Evolutionary conservation across 2,329 filamentous ascomycete species (phyloP), one percentile per base, ranked within the genome.

Genomic region (Monilinia aucupariae): DNA sequence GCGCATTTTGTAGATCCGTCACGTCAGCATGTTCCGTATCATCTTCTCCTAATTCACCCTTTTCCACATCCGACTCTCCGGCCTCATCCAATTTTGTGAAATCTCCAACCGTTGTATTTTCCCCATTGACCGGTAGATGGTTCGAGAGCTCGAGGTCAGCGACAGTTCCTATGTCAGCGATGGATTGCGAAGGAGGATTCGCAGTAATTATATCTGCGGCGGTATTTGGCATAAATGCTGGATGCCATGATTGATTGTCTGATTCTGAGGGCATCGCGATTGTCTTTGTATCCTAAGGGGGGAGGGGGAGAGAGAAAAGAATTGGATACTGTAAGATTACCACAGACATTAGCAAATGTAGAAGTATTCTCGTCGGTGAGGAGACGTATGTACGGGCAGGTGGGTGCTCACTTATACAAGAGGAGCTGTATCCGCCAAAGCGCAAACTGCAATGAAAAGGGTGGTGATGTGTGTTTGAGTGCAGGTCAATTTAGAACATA

Each of bases 221-320:
- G 62, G 74, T 71, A 69, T 82, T 76, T 65, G 81, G 80, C 79
- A 79, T 80, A 71, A 79, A 74, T 54, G 81, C 80, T 63, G 80
- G 80, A 74, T 83, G 76, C 80, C 80, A 82, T 64, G 79, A 76
- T 66, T 77, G 74, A 68, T 72, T 75, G 51, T 76, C 72, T 65
- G 75, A 74, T 72, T 78, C 75, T 61, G 77, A 76, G 62, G 77
- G 68, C 79, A 82, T 81, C 64, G 68, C 65, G 64, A 66, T 59
- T 51, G 12, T 50, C 39, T 41, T 60, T 49, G 64, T 62, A 56
- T 62, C 43, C 49, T 58, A 61, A n/a, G n/a, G n/a, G n/a, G n/a
- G n/a, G n/a, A n/a, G n/a, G n/a, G n/a, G n/a, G 50, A 52, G 48
- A 67, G 68, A 67, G 13, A 67, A 68, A 69, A 67, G 64, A 70